Evolutionary conservation across 176 grass and related monocot species (phyloP).

Genomic region (Oryza brachyantha): DNA sequence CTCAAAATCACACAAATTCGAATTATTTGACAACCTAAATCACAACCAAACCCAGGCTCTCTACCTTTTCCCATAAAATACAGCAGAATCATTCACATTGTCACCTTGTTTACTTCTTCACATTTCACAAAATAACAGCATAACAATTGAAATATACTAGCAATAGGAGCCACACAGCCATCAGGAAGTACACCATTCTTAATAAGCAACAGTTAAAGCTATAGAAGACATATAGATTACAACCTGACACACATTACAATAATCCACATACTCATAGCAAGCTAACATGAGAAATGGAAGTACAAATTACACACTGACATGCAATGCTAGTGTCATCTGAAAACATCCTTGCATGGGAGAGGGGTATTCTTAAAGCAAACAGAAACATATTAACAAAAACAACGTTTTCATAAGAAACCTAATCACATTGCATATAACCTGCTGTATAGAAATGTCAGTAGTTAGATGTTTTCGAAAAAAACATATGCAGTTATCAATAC

Average conservation of each 20-base stretch:
- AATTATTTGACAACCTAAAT: neutral
- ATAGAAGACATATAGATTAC: neutral
- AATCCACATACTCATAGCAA: neutral
- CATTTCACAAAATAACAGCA: neutral
- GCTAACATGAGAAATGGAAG: neutral
- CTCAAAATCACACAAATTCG: neutral
- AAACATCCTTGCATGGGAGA: no score
- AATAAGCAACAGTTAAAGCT: neutral
- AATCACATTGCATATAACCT: no score
- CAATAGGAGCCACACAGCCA: neutral
- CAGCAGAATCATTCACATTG: neutral
- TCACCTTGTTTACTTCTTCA: neutral
- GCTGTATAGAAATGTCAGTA: no score
- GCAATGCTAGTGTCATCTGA: no score
- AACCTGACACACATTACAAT: neutral
- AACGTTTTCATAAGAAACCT: no score
- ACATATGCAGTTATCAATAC: conserved; percentile 29
- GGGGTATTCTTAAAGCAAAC: no score
- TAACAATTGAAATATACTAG: neutral
- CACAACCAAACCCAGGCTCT: no score
- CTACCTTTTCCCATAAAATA: no score
- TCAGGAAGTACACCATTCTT: neutral
- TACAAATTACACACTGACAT: neutral
- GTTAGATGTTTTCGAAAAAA: no score
- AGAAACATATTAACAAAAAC: no score